These are phyloP conservation scores for Paracamarosporium sp. DNA, from an alignment of 2,329 filamentous ascomycete species.

Conservation along the genomic window DNA sequence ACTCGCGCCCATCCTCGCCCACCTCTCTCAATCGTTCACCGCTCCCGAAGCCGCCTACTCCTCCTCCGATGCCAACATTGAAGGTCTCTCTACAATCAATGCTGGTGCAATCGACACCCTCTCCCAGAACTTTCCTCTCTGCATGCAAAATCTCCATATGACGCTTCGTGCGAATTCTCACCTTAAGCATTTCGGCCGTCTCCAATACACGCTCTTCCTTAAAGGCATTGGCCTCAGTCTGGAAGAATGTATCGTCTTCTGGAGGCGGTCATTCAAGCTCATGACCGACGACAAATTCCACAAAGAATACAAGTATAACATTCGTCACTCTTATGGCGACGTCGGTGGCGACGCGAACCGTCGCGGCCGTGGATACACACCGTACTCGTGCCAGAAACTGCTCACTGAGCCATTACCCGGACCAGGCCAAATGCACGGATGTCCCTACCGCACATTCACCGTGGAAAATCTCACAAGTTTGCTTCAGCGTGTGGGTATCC, in stretches of 20 bases:
- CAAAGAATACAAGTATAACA: constrained; percentile 97
- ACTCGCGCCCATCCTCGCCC: constrained; percentile 74
- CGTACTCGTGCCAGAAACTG: constrained; percentile 94
- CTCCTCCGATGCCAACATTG: constrained; percentile 73
- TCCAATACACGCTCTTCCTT: constrained; percentile 95
- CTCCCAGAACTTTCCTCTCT: constrained; percentile 83
- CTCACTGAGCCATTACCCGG: constrained; percentile 87
- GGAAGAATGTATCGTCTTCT: constrained; percentile 92
- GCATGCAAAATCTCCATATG: constrained; percentile 91
- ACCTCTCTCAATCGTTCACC: constrained; percentile 95
- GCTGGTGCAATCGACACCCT: constrained; percentile 73
- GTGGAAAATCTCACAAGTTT: constrained; percentile 82
- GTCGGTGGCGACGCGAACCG: constrained; percentile 92
- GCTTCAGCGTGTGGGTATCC: constrained; percentile 79
- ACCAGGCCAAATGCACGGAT: constrained; percentile 90
- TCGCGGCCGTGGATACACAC: constrained; percentile 84
- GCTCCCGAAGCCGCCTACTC: constrained; percentile 86
- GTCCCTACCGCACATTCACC: constrained; percentile 91
- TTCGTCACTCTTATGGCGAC: constrained; percentile 93
- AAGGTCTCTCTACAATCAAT: constrained; percentile 70
- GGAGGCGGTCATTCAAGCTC: constrained; percentile 84
- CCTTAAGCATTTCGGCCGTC: constrained; percentile 88
- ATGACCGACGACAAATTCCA: constrained; percentile 95
- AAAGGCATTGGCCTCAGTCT: constrained; percentile 92
- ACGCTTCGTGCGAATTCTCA: constrained; percentile 87